Percentiles rank a stretch among this genome's conserved stretches.
These are phyloP conservation scores for Hypoxylon rickii DNA, from an alignment of 495 filamentous ascomycete genomes.

Conservation along the genomic window DNA sequence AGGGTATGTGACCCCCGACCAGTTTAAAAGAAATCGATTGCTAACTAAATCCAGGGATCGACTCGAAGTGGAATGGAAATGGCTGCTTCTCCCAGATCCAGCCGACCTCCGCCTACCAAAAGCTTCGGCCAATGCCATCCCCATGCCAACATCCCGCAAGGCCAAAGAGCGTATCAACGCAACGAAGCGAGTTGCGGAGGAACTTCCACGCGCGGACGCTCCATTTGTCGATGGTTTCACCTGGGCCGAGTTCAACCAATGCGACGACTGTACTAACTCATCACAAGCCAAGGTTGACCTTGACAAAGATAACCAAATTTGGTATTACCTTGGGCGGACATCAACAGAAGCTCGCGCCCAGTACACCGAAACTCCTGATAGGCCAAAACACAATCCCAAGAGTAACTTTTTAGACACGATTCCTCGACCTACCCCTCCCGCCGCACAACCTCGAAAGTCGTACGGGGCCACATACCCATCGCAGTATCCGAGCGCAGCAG, in stretches of 20 bases:
- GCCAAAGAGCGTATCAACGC: constrained; percentile 62
- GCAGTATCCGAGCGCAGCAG: constrained; percentile 30
- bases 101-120: constrained; percentile 66
- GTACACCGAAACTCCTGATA: constrained; percentile 81
- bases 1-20: constrained; percentile 63
- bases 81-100: constrained; percentile 69
- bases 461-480: constrained; percentile 39
- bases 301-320: constrained; percentile 71
- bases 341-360: constrained; percentile 93
- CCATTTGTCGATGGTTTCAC: constrained; percentile 67
- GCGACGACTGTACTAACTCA: constrained; percentile 47
- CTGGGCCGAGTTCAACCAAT: constrained; percentile 83
- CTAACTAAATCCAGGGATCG: constrained; percentile 51
- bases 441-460: constrained; percentile 36
- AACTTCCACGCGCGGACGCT: constrained; percentile 68
- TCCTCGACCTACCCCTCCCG: constrained; percentile 51
- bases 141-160: constrained; percentile 58
- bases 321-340: constrained; percentile 84
- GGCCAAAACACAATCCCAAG: constrained; percentile 57
- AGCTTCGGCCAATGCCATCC: constrained; percentile 62
- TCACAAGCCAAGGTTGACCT: constrained; percentile 66
- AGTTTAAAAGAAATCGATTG: constrained; percentile 4
- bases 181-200: constrained; percentile 60
- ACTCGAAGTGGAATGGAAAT: constrained; percentile 78
- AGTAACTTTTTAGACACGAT: constrained; percentile 67